phyloP scores from a whole-genome alignment of 2,329 filamentous ascomycete species.

The Onygenales sp. region DNA sequence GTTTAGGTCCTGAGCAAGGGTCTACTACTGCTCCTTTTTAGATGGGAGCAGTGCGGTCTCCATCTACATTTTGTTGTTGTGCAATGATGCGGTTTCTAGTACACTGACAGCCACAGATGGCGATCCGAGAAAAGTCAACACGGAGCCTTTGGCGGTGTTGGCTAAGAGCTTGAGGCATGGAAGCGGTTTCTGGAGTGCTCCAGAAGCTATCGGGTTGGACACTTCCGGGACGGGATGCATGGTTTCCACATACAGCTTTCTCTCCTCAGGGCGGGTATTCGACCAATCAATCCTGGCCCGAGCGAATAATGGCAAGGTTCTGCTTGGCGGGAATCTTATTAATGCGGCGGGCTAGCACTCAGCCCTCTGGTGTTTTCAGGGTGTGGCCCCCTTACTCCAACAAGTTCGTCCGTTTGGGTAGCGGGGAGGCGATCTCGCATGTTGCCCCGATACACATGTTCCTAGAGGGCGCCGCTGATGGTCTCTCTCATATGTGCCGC shows the following conservation, averaged over 20 bases:
- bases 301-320: slow-evolving; percentile 37
- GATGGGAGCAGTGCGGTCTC: too few relatives aligned
- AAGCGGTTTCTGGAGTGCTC: too few relatives aligned
- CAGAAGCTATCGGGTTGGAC: too few relatives aligned
- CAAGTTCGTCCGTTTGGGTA: slow-evolving; percentile 28
- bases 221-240: slow-evolving; percentile 32
- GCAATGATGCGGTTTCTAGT: too few relatives aligned
- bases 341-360: slow-evolving; percentile 13
- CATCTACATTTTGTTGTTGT: too few relatives aligned
- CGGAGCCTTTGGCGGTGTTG: too few relatives aligned
- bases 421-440: slow-evolving; percentile 36
- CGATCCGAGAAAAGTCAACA: too few relatives aligned
- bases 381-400: slow-evolving; percentile 15
- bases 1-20: too few relatives aligned
- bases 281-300: slow-evolving; percentile 42
- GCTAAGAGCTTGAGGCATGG: too few relatives aligned
- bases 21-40: too few relatives aligned
- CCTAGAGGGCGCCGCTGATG: slow-evolving; percentile 28
- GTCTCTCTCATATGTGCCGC: slow-evolving; percentile 31
- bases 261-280: slow-evolving; percentile 30
- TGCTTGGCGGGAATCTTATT: slow-evolving; percentile 26
- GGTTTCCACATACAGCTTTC: slow-evolving; percentile 34
- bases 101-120: too few relatives aligned
- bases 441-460: slow-evolving; percentile 41
- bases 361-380: not conserved